phyloP scores from a whole-genome alignment of 169 alveolate genomes.

The Cryptosporidium ryanae region DNA sequence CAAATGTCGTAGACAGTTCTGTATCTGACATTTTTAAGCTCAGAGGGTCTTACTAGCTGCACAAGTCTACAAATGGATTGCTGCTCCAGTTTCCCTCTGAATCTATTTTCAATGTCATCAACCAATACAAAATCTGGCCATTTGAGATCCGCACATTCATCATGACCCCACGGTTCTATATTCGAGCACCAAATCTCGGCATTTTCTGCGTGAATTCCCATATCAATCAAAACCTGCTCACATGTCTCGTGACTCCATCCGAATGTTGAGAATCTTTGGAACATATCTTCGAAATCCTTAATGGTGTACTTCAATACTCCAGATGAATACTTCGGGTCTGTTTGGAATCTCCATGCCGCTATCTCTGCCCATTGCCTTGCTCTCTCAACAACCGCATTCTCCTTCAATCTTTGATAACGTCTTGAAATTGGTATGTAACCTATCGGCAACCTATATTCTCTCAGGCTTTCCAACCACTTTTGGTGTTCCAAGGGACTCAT shows the following conservation, averaged over 20 bases:
- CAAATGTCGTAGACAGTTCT: constrained; percentile 59
- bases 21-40: constrained; percentile 31
- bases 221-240: constrained; percentile 64
- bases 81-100: constrained; percentile 67
- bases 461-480: constrained; percentile 46
- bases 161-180: constrained; percentile 75
- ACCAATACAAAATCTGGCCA: constrained; percentile 70
- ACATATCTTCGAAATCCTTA: constrained; percentile 45
- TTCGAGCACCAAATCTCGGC: constrained; percentile 64
- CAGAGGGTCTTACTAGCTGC: constrained; percentile 63
- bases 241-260: constrained; percentile 74
- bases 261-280: constrained; percentile 50
- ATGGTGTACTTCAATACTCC: constrained; percentile 50
- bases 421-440: constrained; percentile 67
- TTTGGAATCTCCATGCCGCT: constrained; percentile 71
- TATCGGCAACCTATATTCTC: constrained; percentile 41
- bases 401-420: constrained; percentile 60
- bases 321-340: constrained; percentile 58
- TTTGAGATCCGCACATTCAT: constrained; percentile 64
- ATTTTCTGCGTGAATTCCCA: constrained; percentile 59
- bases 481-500: constrained; percentile 46
- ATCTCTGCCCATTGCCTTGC: constrained; percentile 73
- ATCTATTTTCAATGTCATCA: constrained; percentile 55
- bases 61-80: constrained; percentile 72
- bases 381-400: constrained; percentile 55